phyloP scores from a whole-genome alignment of 2,329 filamentous ascomycete genomes.

The Hirsutella minnesotensis region DNA sequence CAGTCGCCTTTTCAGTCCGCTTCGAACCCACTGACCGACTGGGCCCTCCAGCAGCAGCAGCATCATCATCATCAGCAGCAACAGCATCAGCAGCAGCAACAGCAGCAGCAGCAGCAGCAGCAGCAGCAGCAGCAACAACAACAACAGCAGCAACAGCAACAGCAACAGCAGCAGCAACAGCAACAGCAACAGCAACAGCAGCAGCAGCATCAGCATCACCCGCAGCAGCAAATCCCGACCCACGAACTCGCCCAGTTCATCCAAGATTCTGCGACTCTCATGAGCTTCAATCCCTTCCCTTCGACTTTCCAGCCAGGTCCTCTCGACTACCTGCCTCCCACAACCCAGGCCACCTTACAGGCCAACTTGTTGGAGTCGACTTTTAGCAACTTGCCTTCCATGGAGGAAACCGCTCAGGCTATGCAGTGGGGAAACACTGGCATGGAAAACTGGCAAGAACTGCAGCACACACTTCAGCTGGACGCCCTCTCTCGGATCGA shows the following conservation, averaged over 20 bases:
- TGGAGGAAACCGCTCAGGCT: slow-evolving; percentile 41
- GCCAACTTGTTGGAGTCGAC: slow-evolving; percentile 51
- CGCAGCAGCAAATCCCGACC: slow-evolving; percentile 22
- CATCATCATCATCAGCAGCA: slow-evolving; percentile 33
- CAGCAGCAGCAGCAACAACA: slow-evolving; percentile 4
- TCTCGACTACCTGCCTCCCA: slow-evolving; percentile 49
- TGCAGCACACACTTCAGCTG: slow-evolving; percentile 51
- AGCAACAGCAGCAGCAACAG: slow-evolving; percentile 31
- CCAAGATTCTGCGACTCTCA: slow-evolving; percentile 43
- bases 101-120: slow-evolving; percentile 17
- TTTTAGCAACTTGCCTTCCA: slow-evolving; percentile 46
- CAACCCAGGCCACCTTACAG: slow-evolving; percentile 53
- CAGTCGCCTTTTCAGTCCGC: slow-evolving; percentile 43
- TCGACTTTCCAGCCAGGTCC: slow-evolving; percentile 40
- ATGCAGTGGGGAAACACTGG: slow-evolving; percentile 49
- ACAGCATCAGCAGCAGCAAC: slow-evolving; percentile 12
- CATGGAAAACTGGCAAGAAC: slow-evolving; percentile 70
- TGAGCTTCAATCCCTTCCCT: slow-evolving; percentile 41
- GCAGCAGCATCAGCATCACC: slow-evolving; percentile 13
- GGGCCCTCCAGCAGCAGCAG: slow-evolving; percentile 41
- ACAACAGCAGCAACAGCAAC: slow-evolving; percentile 15
- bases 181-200: slow-evolving; percentile 15
- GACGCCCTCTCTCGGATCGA: slow-evolving; percentile 28
- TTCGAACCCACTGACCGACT: slow-evolving; percentile 45
- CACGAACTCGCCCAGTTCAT: slow-evolving; percentile 41